Evolutionary conservation across 768 basidiomycete genomes (phyloP).

Genomic region (Russula virescens): DNA sequence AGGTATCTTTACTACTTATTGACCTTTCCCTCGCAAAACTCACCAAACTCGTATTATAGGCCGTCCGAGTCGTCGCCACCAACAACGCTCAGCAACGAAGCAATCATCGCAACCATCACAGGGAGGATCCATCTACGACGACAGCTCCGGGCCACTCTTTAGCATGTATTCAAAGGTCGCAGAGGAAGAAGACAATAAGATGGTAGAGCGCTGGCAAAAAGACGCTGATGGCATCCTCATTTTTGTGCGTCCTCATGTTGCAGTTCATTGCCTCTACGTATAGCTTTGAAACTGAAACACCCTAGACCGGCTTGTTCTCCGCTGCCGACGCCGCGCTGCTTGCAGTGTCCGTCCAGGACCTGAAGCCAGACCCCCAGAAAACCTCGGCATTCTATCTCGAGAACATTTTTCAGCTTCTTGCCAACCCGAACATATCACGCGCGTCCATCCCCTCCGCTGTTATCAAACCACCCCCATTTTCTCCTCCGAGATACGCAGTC

Average conservation of each 20-base stretch:
- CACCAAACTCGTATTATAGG: too few relatives aligned
- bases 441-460: neutral
- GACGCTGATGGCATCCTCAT: neutral
- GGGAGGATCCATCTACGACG: neutral
- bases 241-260: neutral
- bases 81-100: too few relatives aligned
- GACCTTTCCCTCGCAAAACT: too few relatives aligned
- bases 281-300: neutral
- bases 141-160: neutral
- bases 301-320: constrained; percentile 6
- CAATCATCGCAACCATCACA: neutral
- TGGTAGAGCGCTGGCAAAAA: neutral
- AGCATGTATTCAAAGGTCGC: neutral
- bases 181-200: neutral
- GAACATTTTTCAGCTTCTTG: neutral
- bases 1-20: too few relatives aligned
- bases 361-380: neutral
- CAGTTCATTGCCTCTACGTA: neutral
- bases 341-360: neutral
- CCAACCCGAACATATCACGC: neutral
- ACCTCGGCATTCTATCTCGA: neutral
- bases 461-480: neutral
- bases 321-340: neutral
- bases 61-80: too few relatives aligned
- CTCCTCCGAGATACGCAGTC: neutral